phyloP scores from a whole-genome alignment of 1,284 basidiomycete species.

The Sutorius eximius region DNA sequence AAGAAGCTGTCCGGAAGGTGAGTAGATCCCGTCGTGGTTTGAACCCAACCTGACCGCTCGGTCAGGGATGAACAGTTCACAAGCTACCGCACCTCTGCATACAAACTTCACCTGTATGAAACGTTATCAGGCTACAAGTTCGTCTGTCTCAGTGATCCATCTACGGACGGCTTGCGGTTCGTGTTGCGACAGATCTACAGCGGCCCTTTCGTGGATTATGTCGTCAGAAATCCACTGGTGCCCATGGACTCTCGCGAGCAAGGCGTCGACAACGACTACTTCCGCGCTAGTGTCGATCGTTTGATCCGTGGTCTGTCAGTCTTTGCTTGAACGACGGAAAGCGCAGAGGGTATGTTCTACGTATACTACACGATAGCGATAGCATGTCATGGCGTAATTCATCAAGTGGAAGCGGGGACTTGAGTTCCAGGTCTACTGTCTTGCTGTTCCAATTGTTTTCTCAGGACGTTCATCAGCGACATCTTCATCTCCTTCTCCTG shows the following conservation, averaged over 20 bases:
- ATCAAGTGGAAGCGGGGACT: constrained; percentile 3
- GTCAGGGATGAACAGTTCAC: constrained; percentile 86
- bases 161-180: constrained; percentile 78
- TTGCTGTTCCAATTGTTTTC: constrained; percentile 59
- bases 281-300: constrained; percentile 79
- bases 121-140: constrained; percentile 94
- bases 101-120: constrained; percentile 93
- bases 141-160: constrained; percentile 88
- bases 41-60: neutral
- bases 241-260: constrained; percentile 76
- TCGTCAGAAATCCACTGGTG: constrained; percentile 88
- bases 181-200: constrained; percentile 86
- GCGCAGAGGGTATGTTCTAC: constrained; percentile 23
- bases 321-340: constrained; percentile 43
- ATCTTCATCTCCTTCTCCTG: constrained; percentile 81
- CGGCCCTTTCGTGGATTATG: constrained; percentile 93
- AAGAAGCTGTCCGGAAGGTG: constrained; percentile 86
- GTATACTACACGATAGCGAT: constrained; percentile 24
- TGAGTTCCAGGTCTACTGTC: constrained; percentile 17
- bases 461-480: constrained; percentile 75
- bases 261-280: constrained; percentile 92
- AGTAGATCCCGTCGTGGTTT: neutral
- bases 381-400: constrained; percentile 7
- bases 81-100: constrained; percentile 87
- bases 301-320: constrained; percentile 68